These are phyloP conservation scores for Typha latifolia DNA, from an alignment of 176 grass and related monocot genomes.

Conservation along the genomic window DNA sequence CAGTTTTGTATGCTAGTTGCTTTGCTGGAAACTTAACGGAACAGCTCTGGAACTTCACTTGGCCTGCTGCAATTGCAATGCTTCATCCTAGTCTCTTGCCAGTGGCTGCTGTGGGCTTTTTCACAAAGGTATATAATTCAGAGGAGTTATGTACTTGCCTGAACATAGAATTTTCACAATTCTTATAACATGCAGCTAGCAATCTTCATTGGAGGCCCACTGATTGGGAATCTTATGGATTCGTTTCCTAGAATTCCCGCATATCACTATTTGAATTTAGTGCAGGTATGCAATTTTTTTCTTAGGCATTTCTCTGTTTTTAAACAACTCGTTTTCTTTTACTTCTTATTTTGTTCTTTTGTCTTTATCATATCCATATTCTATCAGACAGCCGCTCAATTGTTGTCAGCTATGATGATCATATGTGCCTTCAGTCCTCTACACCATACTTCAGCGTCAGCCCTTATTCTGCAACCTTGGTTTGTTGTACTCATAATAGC, in stretches of 20 bases:
- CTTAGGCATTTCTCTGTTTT: too few relatives aligned
- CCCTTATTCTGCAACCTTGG: constrained; percentile 81
- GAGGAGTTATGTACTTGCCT: not conserved
- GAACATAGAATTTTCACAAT: too few relatives aligned
- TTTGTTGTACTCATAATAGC: constrained; percentile 66
- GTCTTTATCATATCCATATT: constrained; percentile 9
- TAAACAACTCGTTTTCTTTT: too few relatives aligned
- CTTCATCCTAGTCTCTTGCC: constrained; percentile 52
- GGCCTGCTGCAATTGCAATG: constrained; percentile 45
- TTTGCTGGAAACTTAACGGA: constrained; percentile 44
- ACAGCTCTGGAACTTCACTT: constrained; percentile 68
- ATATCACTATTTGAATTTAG: constrained; percentile 25
- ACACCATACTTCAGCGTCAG: constrained; percentile 37
- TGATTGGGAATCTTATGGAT: constrained; percentile 39
- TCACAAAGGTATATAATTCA: constrained; percentile 38
- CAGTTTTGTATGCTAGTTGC: constrained; percentile 44
- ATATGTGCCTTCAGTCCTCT: constrained; percentile 63
- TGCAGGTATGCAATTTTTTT: constrained; percentile 28
- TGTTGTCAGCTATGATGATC: constrained; percentile 77
- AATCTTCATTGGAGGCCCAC: constrained; percentile 41
- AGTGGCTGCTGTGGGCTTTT: constrained; percentile 49
- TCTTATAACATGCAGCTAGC: constrained; percentile 25
- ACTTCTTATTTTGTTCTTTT: constrained; percentile 1
- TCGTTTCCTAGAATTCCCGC: constrained; percentile 39
- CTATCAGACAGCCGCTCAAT: constrained; percentile 71